phyloP scores from a whole-genome alignment of 768 basidiomycete genomes.

The Leucocoprinus birnbaumii region DNA sequence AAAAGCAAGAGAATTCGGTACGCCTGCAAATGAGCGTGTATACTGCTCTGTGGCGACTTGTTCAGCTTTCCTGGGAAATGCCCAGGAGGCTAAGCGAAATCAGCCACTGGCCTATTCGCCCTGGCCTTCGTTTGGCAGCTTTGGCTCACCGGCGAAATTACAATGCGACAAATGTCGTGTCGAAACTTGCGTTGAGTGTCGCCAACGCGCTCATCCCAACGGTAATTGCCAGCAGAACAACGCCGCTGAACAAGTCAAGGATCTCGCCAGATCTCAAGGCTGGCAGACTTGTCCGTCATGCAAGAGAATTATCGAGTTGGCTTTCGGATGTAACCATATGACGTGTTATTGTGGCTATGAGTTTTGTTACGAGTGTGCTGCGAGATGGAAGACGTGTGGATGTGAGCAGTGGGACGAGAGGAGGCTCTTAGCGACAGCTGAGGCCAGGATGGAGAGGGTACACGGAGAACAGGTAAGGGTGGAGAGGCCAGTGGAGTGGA shows the following conservation, averaged over 20 bases:
- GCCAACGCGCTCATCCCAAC: constrained; percentile 11
- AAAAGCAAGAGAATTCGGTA: constrained; percentile 17
- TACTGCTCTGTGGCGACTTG: constrained; percentile 18
- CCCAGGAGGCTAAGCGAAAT: constrained; percentile 4
- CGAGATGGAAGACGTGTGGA: constrained; percentile 55
- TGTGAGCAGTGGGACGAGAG: constrained; percentile 68
- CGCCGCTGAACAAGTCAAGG: constrained; percentile 37
- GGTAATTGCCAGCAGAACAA: constrained; percentile 24
- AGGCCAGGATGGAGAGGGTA: constrained; percentile 41
- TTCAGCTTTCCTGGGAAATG: constrained; percentile 16
- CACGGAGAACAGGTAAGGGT: constrained; percentile 21
- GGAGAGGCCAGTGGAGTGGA: constrained; percentile 26
- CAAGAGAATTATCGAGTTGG: constrained; percentile 50
- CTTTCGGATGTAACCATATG: constrained; percentile 62
- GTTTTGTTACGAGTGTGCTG: constrained; percentile 68
- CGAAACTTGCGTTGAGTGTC: constrained; percentile 15
- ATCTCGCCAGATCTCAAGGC: constrained; percentile 38
- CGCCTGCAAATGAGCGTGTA: constrained; percentile 15
- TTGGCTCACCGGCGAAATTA: background rate
- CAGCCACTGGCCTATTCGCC: too few species aligned
- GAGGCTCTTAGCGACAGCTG: constrained; percentile 36
- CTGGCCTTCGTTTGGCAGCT: background rate
- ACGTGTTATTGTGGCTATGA: constrained; percentile 54
- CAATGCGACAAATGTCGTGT: constrained; percentile 9
- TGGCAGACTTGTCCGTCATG: constrained; percentile 71